Evolutionary conservation across 164 flowering plant genomes (phyloP).

Genomic region (Vitis rupestris): DNA sequence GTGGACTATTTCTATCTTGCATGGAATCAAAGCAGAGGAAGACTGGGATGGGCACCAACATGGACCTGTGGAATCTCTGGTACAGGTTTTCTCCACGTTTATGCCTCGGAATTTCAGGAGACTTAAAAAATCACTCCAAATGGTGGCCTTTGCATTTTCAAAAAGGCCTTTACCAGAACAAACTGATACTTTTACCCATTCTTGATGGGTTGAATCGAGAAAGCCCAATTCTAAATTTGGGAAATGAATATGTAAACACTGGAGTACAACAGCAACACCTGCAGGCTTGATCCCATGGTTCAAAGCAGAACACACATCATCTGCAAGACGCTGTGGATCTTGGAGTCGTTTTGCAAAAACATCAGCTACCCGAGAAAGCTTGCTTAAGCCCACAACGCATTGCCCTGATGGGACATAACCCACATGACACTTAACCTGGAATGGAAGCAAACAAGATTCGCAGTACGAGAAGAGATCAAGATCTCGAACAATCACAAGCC

Average conservation of each 20-base stretch:
- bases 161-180: conserved; percentile 79
- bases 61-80: conserved; percentile 14
- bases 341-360: conserved; percentile 91
- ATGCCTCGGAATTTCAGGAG: conserved; percentile 67
- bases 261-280: conserved; percentile 83
- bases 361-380: conserved; percentile 86
- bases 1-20: conserved; percentile 27
- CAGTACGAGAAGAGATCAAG: conserved; percentile 88
- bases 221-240: conserved; percentile 42
- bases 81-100: conserved; percentile 23
- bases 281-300: conserved; percentile 70
- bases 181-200: conserved; percentile 46
- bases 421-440: conserved; percentile 89
- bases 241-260: conserved; percentile 74
- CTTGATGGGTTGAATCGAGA: conserved; percentile 39
- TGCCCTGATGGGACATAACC: conserved; percentile 89
- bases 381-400: conserved; percentile 87
- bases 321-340: conserved; percentile 78
- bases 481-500: conserved; percentile 88
- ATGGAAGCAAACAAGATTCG: conserved; percentile 93
- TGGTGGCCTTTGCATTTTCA: conserved; percentile 46
- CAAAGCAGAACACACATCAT: conserved; percentile 75
- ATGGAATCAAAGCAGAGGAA: conserved; percentile 20
- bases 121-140: conserved; percentile 72
- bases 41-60: conserved; percentile 73